Evolutionary conservation across 495 filamentous ascomycete species (phyloP), one percentile per base, ranked within the genome.

Genomic region (Evernia prunastri): DNA sequence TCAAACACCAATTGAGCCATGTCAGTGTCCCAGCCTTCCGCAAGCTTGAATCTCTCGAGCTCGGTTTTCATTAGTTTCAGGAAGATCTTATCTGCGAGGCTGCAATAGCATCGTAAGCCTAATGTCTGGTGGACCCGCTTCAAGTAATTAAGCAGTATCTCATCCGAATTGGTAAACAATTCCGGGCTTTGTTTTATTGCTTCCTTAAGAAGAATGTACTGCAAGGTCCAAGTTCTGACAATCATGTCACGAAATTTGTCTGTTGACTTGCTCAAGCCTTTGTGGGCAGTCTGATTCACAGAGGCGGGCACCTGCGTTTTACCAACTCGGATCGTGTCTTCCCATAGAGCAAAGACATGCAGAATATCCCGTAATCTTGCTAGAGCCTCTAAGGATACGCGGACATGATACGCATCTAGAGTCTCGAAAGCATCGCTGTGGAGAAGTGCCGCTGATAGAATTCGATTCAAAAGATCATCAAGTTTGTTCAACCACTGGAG

Each of bases 51-150:
- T 42, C 82, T 81, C 35, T 91, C 74, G 17, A 93, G 78, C 70
- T 97, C 95, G 10, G 89, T 79, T 69, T 91, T 90, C 78, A 94
- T 84, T 70, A 97, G 81, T 66, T 88, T 90, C n/a, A 97, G 79
- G 76, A 97, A 93, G 29, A 88, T 82, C 75, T 91, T 88, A 69
- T 87, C 86, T 4, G 89, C 89, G n/a, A 86, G 78, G 69, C 89
- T 90, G 80, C 93, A 97, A 73, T 87, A 88, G 65, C 88, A 87
- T 57, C 95, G 85, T 49, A 92, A 80, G 13, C 94, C 95, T n/a
- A 96, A 74, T 23, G 89, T 86, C 70, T 90, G 84, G 71, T 99
- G 94, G 31, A 96, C 83, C 17, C 84, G 80, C 10, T 88, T 85
- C 42, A 97, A 75, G 70, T 87, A 89, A 60, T 89, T 84, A 42